Percentiles rank a stretch among this genome's conserved stretches.
Conservation (phyloP, 495 filamentous ascomycete species). For the Penicillium goetzii region DNA sequence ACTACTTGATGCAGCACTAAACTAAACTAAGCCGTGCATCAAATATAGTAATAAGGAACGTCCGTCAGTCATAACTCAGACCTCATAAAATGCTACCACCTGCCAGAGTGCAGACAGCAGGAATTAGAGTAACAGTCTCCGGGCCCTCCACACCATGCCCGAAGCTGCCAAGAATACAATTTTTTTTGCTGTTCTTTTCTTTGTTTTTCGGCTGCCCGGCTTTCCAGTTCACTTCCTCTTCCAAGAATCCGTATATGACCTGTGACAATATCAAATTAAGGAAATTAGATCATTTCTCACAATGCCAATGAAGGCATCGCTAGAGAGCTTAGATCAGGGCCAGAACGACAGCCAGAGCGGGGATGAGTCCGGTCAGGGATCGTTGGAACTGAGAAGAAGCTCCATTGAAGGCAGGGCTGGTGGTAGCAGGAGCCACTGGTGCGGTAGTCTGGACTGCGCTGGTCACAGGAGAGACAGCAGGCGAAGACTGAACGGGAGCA, state of each 20-base stretch:
- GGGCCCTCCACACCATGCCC: conserved; percentile 7
- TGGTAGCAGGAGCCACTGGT: conserved; percentile 18
- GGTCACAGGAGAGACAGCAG: conserved; percentile 8
- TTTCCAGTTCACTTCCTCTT: not conserved
- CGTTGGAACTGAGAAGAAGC: conserved; percentile 31
- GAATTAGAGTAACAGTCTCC: conserved; percentile 16
- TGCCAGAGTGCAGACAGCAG: conserved; percentile 5
- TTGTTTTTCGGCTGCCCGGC: conserved; percentile 1
- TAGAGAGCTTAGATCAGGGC: conserved; percentile 24
- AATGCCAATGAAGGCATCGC: not conserved
- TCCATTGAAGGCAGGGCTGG: conserved; percentile 26
- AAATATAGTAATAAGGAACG: conserved; percentile 18
- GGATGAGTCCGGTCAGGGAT: conserved; percentile 26
- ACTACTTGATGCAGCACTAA: conserved; percentile 16
- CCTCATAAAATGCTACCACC: conserved; percentile 20
- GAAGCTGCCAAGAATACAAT: conserved; percentile 18
- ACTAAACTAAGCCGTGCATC: conserved; percentile 13
- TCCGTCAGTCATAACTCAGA: conserved; percentile 18
- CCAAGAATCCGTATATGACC: not conserved
- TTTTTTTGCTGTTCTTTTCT: conserved; percentile 19
- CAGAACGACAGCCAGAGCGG: conserved; percentile 24
- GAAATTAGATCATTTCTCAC: not conserved
- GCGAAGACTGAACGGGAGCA: conserved; percentile 12
- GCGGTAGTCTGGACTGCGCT: conserved; percentile 13
- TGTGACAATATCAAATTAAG: not conserved